Base-by-base conservation (phyloP, 2,329 filamentous ascomycete genomes). In the Teratosphaeria gauchensis region DNA sequence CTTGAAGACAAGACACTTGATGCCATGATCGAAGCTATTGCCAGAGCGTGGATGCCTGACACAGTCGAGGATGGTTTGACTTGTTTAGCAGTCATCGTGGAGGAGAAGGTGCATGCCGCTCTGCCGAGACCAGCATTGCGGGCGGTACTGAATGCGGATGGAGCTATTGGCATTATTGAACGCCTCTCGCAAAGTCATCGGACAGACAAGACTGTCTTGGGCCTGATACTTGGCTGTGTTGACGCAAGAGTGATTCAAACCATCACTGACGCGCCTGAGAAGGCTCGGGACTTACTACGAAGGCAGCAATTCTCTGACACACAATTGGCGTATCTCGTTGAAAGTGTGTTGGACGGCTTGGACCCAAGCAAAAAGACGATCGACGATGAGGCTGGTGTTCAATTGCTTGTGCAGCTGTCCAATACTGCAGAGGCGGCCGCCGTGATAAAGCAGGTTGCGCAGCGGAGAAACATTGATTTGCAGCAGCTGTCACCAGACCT, bases 11-110 rank as follows among this genome's bases (percentile, higher is more conserved):
- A 83, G 58, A 83, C 92, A 1, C 78, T 97, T n/a, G 85, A 89
- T 57, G 86, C 87, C 1, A 81, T 99, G 68, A 95, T 97, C 90
- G 89, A 95, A 67, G 90, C 92, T 62, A 83, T 96, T 35, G 86
- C 88, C 8, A 76, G 81, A 31, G 89, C 88, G 8, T 95, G 90
- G 85, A 87, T 84, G 1, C 75, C 79, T 51, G 86, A 91, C 61
- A 95, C 89, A 0, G 74, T 87, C 1, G 80, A 84, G 19, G 84
- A 89, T 16, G 91, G 86, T 11, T 79, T 96, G 1, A 84, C 90
- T 12, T 95, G 89, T 68, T 75, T 97, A 56, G 85, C 89, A 3
- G 85, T 95, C 21, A 77, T 97, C 51, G 88, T 90, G 1, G 89
- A 95, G 69, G 87, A 91, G 72, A 85, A 89, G 69, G 84, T 84